Base-by-base conservation (phyloP, 768 basidiomycete genomes). In the Holtermannia corniformis region DNA sequence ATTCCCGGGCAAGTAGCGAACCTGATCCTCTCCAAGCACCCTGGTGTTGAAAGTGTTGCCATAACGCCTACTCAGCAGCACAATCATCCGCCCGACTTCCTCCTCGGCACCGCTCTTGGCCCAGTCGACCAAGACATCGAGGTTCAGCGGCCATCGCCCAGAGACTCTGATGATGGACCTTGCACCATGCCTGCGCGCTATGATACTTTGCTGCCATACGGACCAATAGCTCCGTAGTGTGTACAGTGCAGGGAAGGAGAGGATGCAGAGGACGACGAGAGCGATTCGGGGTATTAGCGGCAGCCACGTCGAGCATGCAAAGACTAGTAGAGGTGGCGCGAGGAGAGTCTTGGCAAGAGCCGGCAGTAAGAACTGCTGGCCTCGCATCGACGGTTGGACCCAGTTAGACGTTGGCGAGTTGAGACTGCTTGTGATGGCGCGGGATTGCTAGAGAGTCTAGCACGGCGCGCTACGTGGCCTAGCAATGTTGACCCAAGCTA, bases 21-120 rank as follows among this genome's bases (percentile, higher is more conserved):
- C 68, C 54, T 63, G 62, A 55, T 68, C 63, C 48, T 71, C 69
- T 1, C 67, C 67, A 4, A 71, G 50, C 10, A 65, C 62, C 20
- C 65, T 47, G 1, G 69, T 71, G 50, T 71, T 71, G 45, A 63
- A 65, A 14, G 64, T 71, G 16, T 32, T 40, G 1, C 64, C 64
- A 50, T 61, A 59, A 37, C 50, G 46, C 41, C 62, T 50, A 3
- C 51, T 54, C 13, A 62, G 50, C 0, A 62, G 26, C 5, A 67
- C 57, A 64, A 71, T 61, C 56, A 66, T 66, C 41, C 67, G 45
- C 3, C 60, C 67, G 16, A 67, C 61, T 51, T 71, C 67, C 32
- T 68, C 69, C 44, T 61, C 57, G 23, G 60, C 55, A 16, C 69
- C 60, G 12, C 56, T 59, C 41, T 55, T 55, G 25, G 62, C 55